Evolutionary conservation across 2,329 filamentous ascomycete genomes (phyloP).

Genomic region (Paraphaeosphaeria sporulosa): DNA sequence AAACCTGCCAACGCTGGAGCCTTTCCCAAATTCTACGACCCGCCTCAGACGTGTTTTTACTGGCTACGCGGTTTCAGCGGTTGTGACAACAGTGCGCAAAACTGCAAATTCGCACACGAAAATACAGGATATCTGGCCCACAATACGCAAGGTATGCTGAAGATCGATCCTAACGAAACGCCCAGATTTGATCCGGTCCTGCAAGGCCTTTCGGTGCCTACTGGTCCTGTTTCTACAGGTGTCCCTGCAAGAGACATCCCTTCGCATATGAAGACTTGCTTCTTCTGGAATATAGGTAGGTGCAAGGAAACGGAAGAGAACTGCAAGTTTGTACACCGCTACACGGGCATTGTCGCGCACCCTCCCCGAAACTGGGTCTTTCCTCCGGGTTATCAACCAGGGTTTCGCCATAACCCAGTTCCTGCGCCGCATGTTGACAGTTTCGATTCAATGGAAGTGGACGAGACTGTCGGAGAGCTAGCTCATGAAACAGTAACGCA

Average conservation of each 20-base stretch:
- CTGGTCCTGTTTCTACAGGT: background rate
- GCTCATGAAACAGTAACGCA: background rate
- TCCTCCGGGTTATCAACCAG: background rate
- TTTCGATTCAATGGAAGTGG: background rate
- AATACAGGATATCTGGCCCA: slow-evolving; percentile 19
- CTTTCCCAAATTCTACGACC: background rate
- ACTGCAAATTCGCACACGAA: background rate
- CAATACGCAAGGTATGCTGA: background rate
- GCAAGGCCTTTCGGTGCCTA: background rate
- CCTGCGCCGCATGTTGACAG: background rate
- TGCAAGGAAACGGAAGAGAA: slow-evolving; percentile 17
- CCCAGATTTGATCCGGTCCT: background rate
- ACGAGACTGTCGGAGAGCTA: background rate
- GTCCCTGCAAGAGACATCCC: background rate
- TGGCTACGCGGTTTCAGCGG: background rate
- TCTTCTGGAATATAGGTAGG: slow-evolving; percentile 18
- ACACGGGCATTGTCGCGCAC: slow-evolving; percentile 25
- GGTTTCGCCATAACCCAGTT: background rate
- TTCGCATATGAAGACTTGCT: slow-evolving; percentile 13
- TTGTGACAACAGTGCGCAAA: background rate
- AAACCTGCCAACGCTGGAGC: background rate
- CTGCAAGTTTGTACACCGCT: slow-evolving; percentile 24
- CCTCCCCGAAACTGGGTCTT: background rate
- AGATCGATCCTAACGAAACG: slow-evolving; percentile 10
- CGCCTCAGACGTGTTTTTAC: slow-evolving; percentile 1